Base-by-base conservation (phyloP, 495 filamentous ascomycete species). In the Penicillium tannophilum region DNA sequence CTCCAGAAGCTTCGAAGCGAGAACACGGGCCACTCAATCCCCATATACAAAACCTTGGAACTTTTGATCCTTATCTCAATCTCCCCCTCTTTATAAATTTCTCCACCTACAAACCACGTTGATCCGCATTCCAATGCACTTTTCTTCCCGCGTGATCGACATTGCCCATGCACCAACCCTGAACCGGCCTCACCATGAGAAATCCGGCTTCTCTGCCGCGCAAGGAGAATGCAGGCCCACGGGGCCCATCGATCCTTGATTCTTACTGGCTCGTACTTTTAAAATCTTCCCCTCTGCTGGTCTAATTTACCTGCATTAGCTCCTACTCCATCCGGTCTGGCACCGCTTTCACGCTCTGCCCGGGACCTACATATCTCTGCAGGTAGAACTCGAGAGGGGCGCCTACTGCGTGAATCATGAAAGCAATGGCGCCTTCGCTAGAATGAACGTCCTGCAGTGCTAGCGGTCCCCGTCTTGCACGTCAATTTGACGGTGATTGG, bases 121-220 rank as follows among this genome's bases (percentile, higher is more conserved):
- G 68, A 71, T 72, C 72, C 56, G 63, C 63, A 59, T 65, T 62
- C 36, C 63, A 47, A 42, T 36, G 70, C 66, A 68, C 72, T 50
- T 31, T 30, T 68, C 63, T 67, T 73, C 71, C 72, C 72, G 72
- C 67, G 67, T 75, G 72, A 75, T 75, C 71, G 71, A 68, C 72
- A 73, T 54, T 42, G 52, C 59, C 12, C 55, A 36, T 30, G 31
- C 53, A 23, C 42, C 20, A 19, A 48, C 45, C 45, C 45, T 48
- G 20, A 17, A 51, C 28, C 16, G 14, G 20, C 20, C 20, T 23
- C 20, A 23, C 20, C 14, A 4, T 10, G 1, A 10, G 17, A 30
- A 31, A 14, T 31, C 31, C 31, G 49, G 17, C n/a, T 36, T 36
- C 31, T 9, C 49, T n/a, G 23, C 35, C 17, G 11, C 35, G n/a